Evolutionary conservation across 2,329 filamentous ascomycete genomes (phyloP), one percentile per base, ranked within the genome.

Genomic region (Paraconiothyrium sp.): DNA sequence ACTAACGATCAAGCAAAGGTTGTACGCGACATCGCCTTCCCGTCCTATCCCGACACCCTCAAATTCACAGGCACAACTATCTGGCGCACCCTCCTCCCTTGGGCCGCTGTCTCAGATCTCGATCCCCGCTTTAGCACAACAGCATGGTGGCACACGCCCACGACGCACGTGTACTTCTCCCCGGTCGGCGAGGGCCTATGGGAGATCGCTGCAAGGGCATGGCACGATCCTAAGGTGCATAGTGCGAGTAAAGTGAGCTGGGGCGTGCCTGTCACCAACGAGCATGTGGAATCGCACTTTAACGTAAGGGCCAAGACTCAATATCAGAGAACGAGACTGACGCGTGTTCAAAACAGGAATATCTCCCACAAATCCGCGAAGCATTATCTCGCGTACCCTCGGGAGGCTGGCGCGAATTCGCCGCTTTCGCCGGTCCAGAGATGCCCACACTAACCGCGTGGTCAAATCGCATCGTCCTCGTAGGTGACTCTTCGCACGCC

Each of bases 401-500:
- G 60, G 75, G 78, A 1, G 63, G 67, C 20, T 84, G 83, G 83
- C 78, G 78, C 27, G 82, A 84, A 54, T 84, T 84, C 44, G 79
- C 82, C 4, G 79, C 82, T 0, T 84, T 84, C 57, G 78, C 83
- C 0, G 83, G 83, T 0, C 82, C 82, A 1, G 78, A 82, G 39
- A 65, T 84, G 20, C 63, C 76, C 8, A 72, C 71, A 2, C 70
- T 84, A 3, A 79, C 71, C 1, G 79, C 73, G 2, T 84, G 80
- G 75, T 72, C 80, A 46, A 81, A 80, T 55, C 60, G 58, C 13
- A 67, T 86, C 2, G 85, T 82, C 6, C 77, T 87, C 4, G 80
- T 87, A 0, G 85, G 85, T 9, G 85, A 88, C 64, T 81, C 84
- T 0, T 86, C 84, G 1, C 85, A 88, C 68, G 83, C 85, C 0